Base-by-base conservation (phyloP, 192 early-diverging fungal genomes). In the Entophlyctis helioformis region DNA sequence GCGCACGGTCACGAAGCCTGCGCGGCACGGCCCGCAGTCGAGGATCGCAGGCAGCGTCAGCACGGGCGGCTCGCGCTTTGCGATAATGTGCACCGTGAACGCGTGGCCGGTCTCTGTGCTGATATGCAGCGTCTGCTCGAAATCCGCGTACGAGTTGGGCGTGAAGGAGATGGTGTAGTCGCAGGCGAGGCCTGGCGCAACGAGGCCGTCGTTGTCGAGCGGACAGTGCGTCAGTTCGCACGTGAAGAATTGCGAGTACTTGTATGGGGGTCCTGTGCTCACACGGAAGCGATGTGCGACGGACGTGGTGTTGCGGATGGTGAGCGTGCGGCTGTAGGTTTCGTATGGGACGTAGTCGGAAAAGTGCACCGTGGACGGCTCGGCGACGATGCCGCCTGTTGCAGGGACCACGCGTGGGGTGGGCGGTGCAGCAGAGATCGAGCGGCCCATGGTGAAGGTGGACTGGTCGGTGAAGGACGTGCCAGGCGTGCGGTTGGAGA, bases 141-240 rank as follows among this genome's bases (percentile, higher is more conserved):
- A 66, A 48, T 64, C 48, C 1, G 62, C 67, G 18, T 65, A 46
- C 8, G 59, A 59, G 27, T 64, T 42, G 7, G 72, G 72, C 5
- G 32, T 53, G 40, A 74, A 74, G 0, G 56, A 45, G 18, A 74
- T 49, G 15, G 35, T 36, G 43, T 66, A 74, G 28, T 38, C 15
- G 13, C 50, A 53, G 32, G 55, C 54, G 59, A 74, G 56, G 6
- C 67, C 67, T 6, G 72, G 67, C 0, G 72, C 72, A 19, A 74
- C 48, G 25, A 66, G 60, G 3, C 67, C 65, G 15, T 59, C 46
- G 26, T 49, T 39, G 6, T 51, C 37, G 1, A 44, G 22, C 12
- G 71, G 71, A 18, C 62, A 46, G 9, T 41, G 22, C 1, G 51
- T 46, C 16, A 74, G 38, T 18, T 37, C 33, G 21, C 62, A 39